These are phyloP conservation scores for Mycena citricolor DNA, from an alignment of 1,284 basidiomycete genomes.

Conservation along the genomic window DNA sequence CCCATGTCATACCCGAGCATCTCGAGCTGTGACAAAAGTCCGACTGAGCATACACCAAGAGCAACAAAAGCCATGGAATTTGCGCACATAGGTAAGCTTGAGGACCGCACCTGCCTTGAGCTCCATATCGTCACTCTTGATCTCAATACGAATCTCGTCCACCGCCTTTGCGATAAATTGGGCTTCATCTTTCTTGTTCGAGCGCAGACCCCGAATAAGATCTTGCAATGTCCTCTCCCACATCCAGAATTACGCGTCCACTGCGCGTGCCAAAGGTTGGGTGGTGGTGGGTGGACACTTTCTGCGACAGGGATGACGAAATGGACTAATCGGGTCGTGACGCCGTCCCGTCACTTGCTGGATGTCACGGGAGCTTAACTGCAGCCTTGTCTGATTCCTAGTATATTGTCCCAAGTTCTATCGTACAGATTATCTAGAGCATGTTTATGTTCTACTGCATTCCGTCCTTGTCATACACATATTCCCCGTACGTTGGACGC, in stretches of 20 bases:
- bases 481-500: constrained; percentile 63
- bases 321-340: too few species aligned
- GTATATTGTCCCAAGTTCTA: too few species aligned
- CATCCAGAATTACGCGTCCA: constrained; percentile 51
- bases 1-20: constrained; percentile 92
- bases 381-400: too few species aligned
- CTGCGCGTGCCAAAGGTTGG: too few species aligned
- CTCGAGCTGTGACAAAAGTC: constrained; percentile 61
- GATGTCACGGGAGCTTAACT: too few species aligned
- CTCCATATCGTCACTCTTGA: constrained; percentile 94
- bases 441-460: constrained; percentile 35
- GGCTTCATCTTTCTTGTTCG: constrained; percentile 80
- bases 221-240: constrained; percentile 94
- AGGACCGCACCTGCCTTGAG: constrained; percentile 94
- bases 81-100: constrained; percentile 93
- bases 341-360: too few species aligned
- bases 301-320: too few species aligned
- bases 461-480: constrained; percentile 63
- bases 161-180: constrained; percentile 81
- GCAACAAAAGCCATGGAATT: constrained; percentile 20
- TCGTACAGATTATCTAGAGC: too few species aligned
- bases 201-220: constrained; percentile 86
- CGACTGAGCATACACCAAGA: constrained; percentile 6
- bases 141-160: constrained; percentile 88
- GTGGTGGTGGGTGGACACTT: too few species aligned